A percentile compares a stretch with the other conserved stretches of the same genome.
These are phyloP conservation scores for Rhizopogon vulgaris DNA, from an alignment of 768 basidiomycete genomes.

Conservation along the genomic window DNA sequence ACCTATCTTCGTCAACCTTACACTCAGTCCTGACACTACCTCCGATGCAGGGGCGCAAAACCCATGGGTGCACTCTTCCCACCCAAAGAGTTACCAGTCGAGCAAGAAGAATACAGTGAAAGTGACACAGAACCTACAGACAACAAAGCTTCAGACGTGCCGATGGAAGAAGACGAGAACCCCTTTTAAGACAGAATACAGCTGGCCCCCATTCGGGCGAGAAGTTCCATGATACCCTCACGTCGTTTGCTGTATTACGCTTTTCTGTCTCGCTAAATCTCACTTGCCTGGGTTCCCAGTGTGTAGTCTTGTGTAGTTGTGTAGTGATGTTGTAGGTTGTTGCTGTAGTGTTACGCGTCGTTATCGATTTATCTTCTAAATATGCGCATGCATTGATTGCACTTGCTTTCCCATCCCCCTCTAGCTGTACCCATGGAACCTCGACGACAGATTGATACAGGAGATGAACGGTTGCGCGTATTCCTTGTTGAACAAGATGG, in stretches of 20 bases:
- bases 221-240: constrained; percentile 11
- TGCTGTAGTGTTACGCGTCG: constrained; percentile 5
- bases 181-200: constrained; percentile 45
- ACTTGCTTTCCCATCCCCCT: background rate
- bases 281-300: constrained; percentile 15
- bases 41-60: constrained; percentile 44
- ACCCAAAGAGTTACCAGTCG: constrained; percentile 29
- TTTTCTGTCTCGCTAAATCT: constrained; percentile 26
- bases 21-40: constrained; percentile 1
- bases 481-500: background rate
- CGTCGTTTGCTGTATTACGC: constrained; percentile 18
- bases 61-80: constrained; percentile 57
- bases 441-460: background rate
- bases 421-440: background rate
- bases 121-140: constrained; percentile 35
- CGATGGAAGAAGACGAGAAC: constrained; percentile 57
- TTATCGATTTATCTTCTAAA: too few species aligned
- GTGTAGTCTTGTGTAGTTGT: constrained; percentile 1
- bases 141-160: constrained; percentile 17
- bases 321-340: constrained; percentile 7
- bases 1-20: constrained; percentile 1
- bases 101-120: constrained; percentile 28
- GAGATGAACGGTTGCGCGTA: background rate
- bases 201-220: constrained; percentile 8
- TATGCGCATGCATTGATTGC: background rate